Evolutionary conservation across 176 grass and related monocot species (phyloP).

Genomic region (Lolium rigidum): DNA sequence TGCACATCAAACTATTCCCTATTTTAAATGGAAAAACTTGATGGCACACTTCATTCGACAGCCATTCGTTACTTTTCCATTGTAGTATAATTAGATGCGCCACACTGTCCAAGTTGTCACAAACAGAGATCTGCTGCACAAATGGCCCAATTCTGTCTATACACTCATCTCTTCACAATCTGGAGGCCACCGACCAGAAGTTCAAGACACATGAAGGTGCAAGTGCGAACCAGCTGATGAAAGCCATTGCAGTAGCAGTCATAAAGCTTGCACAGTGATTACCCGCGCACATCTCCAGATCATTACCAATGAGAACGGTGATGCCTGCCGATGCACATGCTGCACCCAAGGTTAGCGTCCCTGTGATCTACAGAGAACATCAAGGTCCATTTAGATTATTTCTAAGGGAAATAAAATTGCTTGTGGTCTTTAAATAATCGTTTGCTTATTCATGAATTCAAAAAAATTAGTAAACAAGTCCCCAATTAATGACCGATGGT

Average conservation of each 20-base stretch:
- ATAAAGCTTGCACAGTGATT: conserved; percentile 91
- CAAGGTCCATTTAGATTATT: neutral
- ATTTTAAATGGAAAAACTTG: conserved; percentile 58
- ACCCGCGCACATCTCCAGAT: conserved; percentile 69
- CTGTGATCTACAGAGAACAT: conserved; percentile 73
- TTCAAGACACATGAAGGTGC: conserved; percentile 85
- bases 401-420: neutral
- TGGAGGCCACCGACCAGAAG: conserved; percentile 87
- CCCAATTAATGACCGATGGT: neutral
- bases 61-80: conserved; percentile 23
- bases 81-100: conserved; percentile 45
- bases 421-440: neutral
- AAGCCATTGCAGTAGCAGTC: conserved; percentile 85
- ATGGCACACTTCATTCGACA: conserved; percentile 34
- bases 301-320: conserved; percentile 88
- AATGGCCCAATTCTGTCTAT: conserved; percentile 23
- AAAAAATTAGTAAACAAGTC: neutral
- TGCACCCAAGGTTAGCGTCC: conserved; percentile 83
- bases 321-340: conserved; percentile 93
- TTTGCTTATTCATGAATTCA: neutral
- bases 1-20: conserved; percentile 42
- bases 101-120: neutral
- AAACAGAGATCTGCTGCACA: conserved; percentile 22
- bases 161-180: conserved; percentile 41
- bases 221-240: conserved; percentile 93